Conservation (phyloP, 352 stramenopile genomes). For the Phytophthora tubulina region DNA sequence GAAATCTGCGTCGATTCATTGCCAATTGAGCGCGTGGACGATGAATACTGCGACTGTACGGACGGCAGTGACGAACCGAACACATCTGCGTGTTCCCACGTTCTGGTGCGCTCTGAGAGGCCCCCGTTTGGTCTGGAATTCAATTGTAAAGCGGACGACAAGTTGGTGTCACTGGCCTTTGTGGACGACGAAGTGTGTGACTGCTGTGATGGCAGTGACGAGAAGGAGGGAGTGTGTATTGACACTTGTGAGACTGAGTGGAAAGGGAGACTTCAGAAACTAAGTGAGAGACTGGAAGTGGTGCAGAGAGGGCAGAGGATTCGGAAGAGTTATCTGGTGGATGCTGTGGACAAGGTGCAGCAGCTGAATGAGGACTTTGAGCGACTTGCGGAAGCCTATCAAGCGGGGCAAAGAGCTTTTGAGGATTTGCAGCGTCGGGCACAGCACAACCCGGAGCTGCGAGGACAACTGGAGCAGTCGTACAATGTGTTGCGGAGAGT, state of each 20-base stretch:
- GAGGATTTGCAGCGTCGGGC: conserved; percentile 39
- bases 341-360: conserved; percentile 39
- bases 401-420: conserved; percentile 33
- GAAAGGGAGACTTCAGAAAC: conserved; percentile 20
- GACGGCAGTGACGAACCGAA: conserved; percentile 92
- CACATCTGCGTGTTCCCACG: conserved; percentile 80
- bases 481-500: conserved; percentile 59
- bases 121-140: conserved; percentile 37
- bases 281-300: conserved; percentile 33
- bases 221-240: conserved; percentile 55
- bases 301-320: conserved; percentile 34
- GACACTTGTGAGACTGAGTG: conserved; percentile 52
- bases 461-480: conserved; percentile 47
- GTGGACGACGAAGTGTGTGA: conserved; percentile 97
- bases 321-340: conserved; percentile 39
- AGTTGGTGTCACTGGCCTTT: conserved; percentile 60
- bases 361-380: conserved; percentile 43
- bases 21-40: conserved; percentile 71
- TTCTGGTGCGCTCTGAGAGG: conserved; percentile 32
- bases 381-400: conserved; percentile 34
- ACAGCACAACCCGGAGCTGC: conserved; percentile 44
- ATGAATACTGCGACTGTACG: conserved; percentile 95
- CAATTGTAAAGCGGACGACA: conserved; percentile 45
- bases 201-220: conserved; percentile 97
- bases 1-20: conserved; percentile 52